phyloP scores from a whole-genome alignment of 1,284 basidiomycete genomes.

The Cutaneotrichosporon sp. region DNA sequence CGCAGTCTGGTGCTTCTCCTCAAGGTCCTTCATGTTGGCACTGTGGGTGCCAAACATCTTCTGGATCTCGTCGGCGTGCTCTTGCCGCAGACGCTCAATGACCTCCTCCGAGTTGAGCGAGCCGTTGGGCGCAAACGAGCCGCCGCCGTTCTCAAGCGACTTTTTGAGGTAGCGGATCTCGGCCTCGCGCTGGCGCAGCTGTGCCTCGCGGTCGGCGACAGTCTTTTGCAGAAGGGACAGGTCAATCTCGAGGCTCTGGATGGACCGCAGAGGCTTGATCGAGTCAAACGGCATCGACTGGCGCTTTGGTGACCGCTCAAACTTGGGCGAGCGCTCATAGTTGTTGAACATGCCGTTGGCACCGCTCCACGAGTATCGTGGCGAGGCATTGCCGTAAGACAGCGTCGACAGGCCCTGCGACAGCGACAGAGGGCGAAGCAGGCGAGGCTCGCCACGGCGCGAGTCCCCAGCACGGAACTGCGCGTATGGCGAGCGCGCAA shows the following conservation, averaged over 20 bases:
- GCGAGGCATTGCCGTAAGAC: slow-evolving; percentile 55
- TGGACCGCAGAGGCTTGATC: slow-evolving; percentile 55
- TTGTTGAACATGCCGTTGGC: slow-evolving; percentile 22
- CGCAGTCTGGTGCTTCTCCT: slow-evolving; percentile 14
- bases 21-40: slow-evolving; percentile 14
- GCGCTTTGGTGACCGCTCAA: slow-evolving; percentile 30
- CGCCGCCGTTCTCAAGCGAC: slow-evolving; percentile 42
- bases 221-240: slow-evolving; percentile 83
- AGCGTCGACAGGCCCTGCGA: slow-evolving; percentile 92
- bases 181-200: slow-evolving; percentile 71
- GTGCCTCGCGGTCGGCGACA: slow-evolving; percentile 72
- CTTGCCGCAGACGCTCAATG: slow-evolving; percentile 21
- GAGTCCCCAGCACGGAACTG: slow-evolving; percentile 35
- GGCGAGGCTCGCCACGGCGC: slow-evolving; percentile 11
- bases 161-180: slow-evolving; percentile 74
- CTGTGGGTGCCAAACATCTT: slow-evolving; percentile 16
- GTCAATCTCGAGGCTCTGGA: slow-evolving; percentile 79
- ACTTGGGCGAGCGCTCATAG: slow-evolving; percentile 17
- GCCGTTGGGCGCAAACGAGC: not conserved
- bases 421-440: slow-evolving; percentile 61
- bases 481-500: slow-evolving; percentile 73
- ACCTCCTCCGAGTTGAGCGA: slow-evolving; percentile 16
- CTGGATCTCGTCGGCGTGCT: slow-evolving; percentile 29
- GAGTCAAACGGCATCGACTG: slow-evolving; percentile 28
- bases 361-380: slow-evolving; percentile 35